phyloP scores from a whole-genome alignment of 768 basidiomycete species.

The Aureoboletus auriporus region DNA sequence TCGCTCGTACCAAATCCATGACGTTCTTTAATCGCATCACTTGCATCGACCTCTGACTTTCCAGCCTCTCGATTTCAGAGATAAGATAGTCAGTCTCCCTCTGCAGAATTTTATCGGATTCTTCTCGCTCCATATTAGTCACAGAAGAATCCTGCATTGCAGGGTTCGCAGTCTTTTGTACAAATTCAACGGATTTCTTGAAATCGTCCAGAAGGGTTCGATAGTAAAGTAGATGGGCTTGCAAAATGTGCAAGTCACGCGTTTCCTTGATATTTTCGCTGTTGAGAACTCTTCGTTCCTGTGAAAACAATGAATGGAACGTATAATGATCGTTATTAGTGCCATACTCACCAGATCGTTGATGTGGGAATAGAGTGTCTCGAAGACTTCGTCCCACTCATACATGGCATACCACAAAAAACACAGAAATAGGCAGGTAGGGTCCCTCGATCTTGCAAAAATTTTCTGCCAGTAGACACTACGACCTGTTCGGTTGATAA shows the following conservation, averaged over 20 bases:
- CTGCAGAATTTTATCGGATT: conserved; percentile 34
- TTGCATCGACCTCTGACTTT: conserved; percentile 31
- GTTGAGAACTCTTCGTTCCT: conserved; percentile 45
- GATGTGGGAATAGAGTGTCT: conserved; percentile 47
- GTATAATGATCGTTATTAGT: background rate
- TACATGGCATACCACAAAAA: conserved; percentile 60
- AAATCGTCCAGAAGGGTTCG: conserved; percentile 52
- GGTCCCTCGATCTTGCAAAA: conserved; percentile 34
- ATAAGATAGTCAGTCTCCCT: conserved; percentile 46
- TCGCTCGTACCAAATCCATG: conserved; percentile 28
- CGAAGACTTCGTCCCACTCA: conserved; percentile 59
- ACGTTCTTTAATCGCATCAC: conserved; percentile 29
- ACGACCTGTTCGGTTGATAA: conserved; percentile 26
- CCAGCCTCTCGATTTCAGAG: conserved; percentile 47
- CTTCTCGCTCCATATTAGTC: conserved; percentile 1
- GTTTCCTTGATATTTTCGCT: conserved; percentile 43
- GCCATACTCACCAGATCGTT: conserved; percentile 41
- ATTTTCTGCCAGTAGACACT: conserved; percentile 33
- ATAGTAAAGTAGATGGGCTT: conserved; percentile 57
- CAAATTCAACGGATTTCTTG: conserved; percentile 46
- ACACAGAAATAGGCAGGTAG: conserved; percentile 51
- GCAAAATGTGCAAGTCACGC: conserved; percentile 50
- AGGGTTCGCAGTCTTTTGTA: conserved; percentile 47
- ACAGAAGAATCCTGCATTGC: conserved; percentile 33
- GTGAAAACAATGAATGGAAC: background rate